A percentile compares a stretch with the other conserved stretches of the same genome.
phyloP scores from a whole-genome alignment of 108 stramenopile genomes.

The Skeletonema tropicum region DNA sequence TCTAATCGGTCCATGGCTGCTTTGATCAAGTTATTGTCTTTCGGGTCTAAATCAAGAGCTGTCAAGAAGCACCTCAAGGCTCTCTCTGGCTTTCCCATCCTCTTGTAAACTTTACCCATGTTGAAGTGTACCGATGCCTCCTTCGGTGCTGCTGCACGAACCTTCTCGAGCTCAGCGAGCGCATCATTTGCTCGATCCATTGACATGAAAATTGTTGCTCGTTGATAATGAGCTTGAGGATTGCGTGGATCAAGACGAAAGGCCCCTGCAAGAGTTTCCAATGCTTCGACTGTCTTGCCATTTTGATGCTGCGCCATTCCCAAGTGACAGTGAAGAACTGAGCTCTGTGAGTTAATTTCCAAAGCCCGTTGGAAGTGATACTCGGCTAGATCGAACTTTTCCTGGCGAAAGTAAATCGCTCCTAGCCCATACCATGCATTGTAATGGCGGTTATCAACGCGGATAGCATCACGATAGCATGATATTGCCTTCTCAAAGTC shows the following conservation, averaged over 20 bases:
- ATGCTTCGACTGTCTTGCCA: conserved; percentile 84
- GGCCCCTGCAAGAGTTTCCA: conserved; percentile 88
- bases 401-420: conserved; percentile 95
- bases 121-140: conserved; percentile 95
- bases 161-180: conserved; percentile 84
- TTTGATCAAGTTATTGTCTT: conserved; percentile 95
- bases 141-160: conserved; percentile 89
- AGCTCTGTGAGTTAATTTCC: conserved; percentile 86
- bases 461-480: conserved; percentile 90
- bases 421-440: conserved; percentile 97
- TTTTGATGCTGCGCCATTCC: conserved; percentile 95
- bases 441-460: conserved; percentile 87
- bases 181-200: conserved; percentile 90
- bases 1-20: conserved; percentile 77
- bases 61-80: conserved; percentile 93
- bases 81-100: conserved; percentile 86
- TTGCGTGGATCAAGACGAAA: conserved; percentile 86
- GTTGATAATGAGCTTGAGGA: conserved; percentile 96
- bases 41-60: conserved; percentile 96
- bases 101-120: conserved; percentile 95
- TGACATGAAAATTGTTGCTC: conserved; percentile 91
- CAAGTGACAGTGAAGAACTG: conserved; percentile 92
- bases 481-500: conserved; percentile 95
- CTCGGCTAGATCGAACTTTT: conserved; percentile 95
- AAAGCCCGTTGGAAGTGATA: conserved; percentile 94